Base-by-base conservation (phyloP, 306 rosid genomes). In the Corylus heterophylla region DNA sequence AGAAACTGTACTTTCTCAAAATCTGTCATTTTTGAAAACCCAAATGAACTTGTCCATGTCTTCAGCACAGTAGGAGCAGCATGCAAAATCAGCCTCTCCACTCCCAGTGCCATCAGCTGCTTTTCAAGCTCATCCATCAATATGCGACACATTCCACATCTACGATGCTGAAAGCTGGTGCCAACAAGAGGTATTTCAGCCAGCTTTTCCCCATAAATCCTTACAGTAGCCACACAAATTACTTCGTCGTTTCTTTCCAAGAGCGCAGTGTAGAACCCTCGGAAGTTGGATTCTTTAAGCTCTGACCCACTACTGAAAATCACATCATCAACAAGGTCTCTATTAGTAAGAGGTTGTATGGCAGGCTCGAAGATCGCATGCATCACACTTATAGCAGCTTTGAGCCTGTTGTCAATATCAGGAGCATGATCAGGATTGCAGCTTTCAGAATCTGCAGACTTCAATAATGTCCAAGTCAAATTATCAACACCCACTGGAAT, bases 121-220 rank as follows among this genome's bases (percentile, higher is more conserved):
- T 70, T 80, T 76, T 92, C 90, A 45, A 93, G 89, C 87, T 81
- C 89, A 11, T 74, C 27, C 91, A 93, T 88, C 89, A 89, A 45
- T 5, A 78, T 13, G 0, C 82, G n/a, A 42, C 98, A 89, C 97
- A 93, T 82, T 22, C 97, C 96, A 1, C 0, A 79, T n/a, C 79
- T 69, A 12, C 96, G 83, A 74, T 74, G 63, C n/a, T 70, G 77
- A 49, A 51, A 68, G 27, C 78, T 80, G 1, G 98, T 94, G 5
- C 81, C 95, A 13, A 94, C 88, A 3, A 94, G 89, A 12, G 95
- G 96, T 22, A 94, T 77, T 74, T 94, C 96, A 2, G 89, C 90
- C 48, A 92, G 83, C 68, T 66, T 83, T 11, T 79, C 49, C 1
- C 90, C 90, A 72, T 44, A 77, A 2, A 92, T 71, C 81, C 98